A percentile compares a stretch with the other conserved stretches of the same genome.
These are phyloP conservation scores for Macrophomina phaseolina DNA, from an alignment of 2,329 filamentous ascomycete species.

Conservation along the genomic window DNA sequence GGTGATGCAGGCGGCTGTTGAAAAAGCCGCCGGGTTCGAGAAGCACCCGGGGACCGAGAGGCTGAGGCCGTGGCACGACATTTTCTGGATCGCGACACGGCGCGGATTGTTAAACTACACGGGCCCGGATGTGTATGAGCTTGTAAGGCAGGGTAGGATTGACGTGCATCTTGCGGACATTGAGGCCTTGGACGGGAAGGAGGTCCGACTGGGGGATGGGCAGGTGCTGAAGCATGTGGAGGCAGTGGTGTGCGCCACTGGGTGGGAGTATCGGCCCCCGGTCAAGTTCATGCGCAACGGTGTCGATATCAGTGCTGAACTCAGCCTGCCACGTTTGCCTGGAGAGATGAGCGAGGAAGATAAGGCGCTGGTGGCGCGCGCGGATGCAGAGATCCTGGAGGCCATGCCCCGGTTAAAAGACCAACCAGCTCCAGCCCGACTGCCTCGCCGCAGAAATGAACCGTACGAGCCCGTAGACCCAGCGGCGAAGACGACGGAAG, in stretches of 20 bases:
- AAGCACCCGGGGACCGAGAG: conserved; percentile 48
- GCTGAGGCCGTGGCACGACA: conserved; percentile 48
- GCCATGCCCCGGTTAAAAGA: conserved; percentile 57
- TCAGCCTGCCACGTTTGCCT: conserved; percentile 31
- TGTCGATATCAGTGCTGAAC: conserved; percentile 29
- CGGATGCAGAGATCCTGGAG: conserved; percentile 59
- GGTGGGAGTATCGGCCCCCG: conserved; percentile 61
- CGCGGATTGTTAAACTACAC: conserved; percentile 67
- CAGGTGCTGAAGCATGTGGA: conserved; percentile 40
- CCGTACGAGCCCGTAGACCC: conserved; percentile 5
- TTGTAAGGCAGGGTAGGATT: conserved; percentile 60
- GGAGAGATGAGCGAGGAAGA: not conserved
- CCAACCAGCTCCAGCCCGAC: not conserved
- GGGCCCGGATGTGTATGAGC: conserved; percentile 59
- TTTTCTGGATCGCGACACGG: conserved; percentile 60
- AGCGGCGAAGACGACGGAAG: conserved; percentile 1
- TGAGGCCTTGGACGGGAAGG: conserved; percentile 51
- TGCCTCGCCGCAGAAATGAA: not conserved
- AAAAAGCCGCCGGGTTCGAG: conserved; percentile 54
- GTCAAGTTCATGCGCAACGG: conserved; percentile 52
- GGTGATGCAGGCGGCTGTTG: conserved; percentile 58
- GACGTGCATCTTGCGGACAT: conserved; percentile 64
- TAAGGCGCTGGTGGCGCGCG: conserved; percentile 35
- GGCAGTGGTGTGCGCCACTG: conserved; percentile 62
- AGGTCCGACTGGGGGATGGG: conserved; percentile 56